A percentile compares a stretch with the other conserved stretches of the same genome.
These are phyloP conservation scores for Pseudozyma hubeiensis DNA, from an alignment of 1,284 basidiomycete species.

Conservation along the genomic window DNA sequence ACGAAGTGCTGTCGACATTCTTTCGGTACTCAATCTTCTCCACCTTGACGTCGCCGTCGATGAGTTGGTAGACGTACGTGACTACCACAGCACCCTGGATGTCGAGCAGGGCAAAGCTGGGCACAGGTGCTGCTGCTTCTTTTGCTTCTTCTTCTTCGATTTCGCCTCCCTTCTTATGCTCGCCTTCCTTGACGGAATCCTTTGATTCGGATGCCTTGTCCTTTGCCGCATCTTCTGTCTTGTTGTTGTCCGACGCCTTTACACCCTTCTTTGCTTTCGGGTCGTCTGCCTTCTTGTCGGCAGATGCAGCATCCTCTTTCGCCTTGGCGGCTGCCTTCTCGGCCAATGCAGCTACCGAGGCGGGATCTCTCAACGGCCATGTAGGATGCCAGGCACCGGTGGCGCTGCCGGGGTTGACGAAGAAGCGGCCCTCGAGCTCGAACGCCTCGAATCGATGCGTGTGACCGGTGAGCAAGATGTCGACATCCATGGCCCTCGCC, in stretches of 20 bases:
- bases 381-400: slow-evolving; percentile 83
- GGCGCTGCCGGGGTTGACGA: slow-evolving; percentile 94
- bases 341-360: slow-evolving; percentile 22
- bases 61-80: slow-evolving; percentile 68
- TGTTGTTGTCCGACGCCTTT: slow-evolving; percentile 25
- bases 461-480: slow-evolving; percentile 91
- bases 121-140: slow-evolving; percentile 48
- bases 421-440: slow-evolving; percentile 90
- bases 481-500: slow-evolving; percentile 92
- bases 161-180: slow-evolving; percentile 14
- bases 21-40: slow-evolving; percentile 68
- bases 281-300: slow-evolving; percentile 28
- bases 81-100: slow-evolving; percentile 66
- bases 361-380: slow-evolving; percentile 71
- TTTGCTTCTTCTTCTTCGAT: slow-evolving; percentile 36
- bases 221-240: slow-evolving; percentile 22
- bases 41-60: slow-evolving; percentile 67
- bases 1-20: slow-evolving; percentile 45
- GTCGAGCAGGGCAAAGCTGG: slow-evolving; percentile 65
- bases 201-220: slow-evolving; percentile 31
- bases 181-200: neutral
- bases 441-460: slow-evolving; percentile 97
- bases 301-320: slow-evolving; percentile 17
- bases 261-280: slow-evolving; percentile 25
- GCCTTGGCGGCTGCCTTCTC: slow-evolving; percentile 27